Evolutionary conservation across 257 asterid genomes (phyloP).

Genomic region (Verbena officinalis): DNA sequence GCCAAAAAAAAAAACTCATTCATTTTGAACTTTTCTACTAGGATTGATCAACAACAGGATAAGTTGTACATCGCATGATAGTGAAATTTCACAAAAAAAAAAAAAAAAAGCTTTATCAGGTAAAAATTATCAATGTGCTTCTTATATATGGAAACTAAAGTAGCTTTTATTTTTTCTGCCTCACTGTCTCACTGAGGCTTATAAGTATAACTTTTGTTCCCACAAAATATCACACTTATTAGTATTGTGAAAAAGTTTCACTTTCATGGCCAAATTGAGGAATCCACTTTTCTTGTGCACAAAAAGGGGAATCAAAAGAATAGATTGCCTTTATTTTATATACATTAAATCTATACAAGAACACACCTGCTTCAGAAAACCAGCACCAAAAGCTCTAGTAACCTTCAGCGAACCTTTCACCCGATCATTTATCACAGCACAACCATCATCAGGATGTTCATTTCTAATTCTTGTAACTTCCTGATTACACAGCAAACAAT

Average conservation of each 20-base stretch:
- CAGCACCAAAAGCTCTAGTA: slow-evolving; percentile 99
- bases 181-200: slow-evolving; percentile 23
- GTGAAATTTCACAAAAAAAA: slow-evolving; percentile 21
- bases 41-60: slow-evolving; percentile 31
- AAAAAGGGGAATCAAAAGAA: slow-evolving; percentile 34
- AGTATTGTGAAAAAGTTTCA: slow-evolving; percentile 16
- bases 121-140: slow-evolving; percentile 38
- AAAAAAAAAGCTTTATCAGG: slow-evolving; percentile 33
- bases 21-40: slow-evolving; percentile 33
- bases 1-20: slow-evolving; percentile 26
- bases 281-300: slow-evolving; percentile 46
- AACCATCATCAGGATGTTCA: slow-evolving; percentile 87
- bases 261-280: slow-evolving; percentile 26
- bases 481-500: slow-evolving; percentile 41
- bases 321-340: slow-evolving; percentile 9
- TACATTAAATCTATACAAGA: slow-evolving; percentile 22
- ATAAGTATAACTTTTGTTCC: slow-evolving; percentile 42
- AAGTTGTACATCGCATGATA: slow-evolving; percentile 26
- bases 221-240: slow-evolving; percentile 25
- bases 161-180: not conserved
- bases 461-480: slow-evolving; percentile 71
- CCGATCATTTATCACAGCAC: slow-evolving; percentile 71
- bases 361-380: slow-evolving; percentile 93
- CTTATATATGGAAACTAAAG: slow-evolving; percentile 33
- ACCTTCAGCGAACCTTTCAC: slow-evolving; percentile 96